phyloP scores from a whole-genome alignment of 768 basidiomycete genomes.

The Candolleomyces aberdarensis region DNA sequence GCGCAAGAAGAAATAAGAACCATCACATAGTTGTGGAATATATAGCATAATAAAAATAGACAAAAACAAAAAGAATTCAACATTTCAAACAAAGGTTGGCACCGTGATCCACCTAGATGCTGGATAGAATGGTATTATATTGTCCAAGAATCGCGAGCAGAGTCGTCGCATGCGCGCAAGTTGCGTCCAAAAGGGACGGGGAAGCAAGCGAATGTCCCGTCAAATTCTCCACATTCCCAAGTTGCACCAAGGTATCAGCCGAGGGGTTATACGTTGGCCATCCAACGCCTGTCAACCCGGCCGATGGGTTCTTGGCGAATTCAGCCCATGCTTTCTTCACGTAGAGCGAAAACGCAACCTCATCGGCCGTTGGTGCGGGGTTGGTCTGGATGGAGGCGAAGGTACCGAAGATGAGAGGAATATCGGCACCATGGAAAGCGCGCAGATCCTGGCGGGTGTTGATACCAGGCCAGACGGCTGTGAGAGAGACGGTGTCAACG shows the following conservation, averaged over 20 bases:
- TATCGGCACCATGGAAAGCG: constrained; percentile 36
- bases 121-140: neutral
- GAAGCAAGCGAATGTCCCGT: constrained; percentile 7
- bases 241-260: constrained; percentile 12
- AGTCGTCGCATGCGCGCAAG: neutral
- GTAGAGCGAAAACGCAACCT: constrained; percentile 30
- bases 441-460: constrained; percentile 30
- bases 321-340: constrained; percentile 39
- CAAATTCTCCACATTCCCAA: constrained; percentile 18
- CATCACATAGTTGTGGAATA: no score
- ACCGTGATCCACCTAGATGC: neutral
- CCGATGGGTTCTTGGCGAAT: constrained; percentile 36
- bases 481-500: neutral
- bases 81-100: neutral
- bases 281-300: constrained; percentile 22
- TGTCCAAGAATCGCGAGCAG: neutral
- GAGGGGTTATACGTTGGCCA: constrained; percentile 21
- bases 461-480: constrained; percentile 36
- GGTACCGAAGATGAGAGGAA: constrained; percentile 38
- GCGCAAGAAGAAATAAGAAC: no score
- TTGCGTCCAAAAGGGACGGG: neutral
- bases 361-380: constrained; percentile 16
- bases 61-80: no score
- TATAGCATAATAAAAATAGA: no score
- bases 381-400: constrained; percentile 19